Evolutionary conservation across 108 stramenopile genomes (phyloP).

Genomic region (Fragilaria radians): DNA sequence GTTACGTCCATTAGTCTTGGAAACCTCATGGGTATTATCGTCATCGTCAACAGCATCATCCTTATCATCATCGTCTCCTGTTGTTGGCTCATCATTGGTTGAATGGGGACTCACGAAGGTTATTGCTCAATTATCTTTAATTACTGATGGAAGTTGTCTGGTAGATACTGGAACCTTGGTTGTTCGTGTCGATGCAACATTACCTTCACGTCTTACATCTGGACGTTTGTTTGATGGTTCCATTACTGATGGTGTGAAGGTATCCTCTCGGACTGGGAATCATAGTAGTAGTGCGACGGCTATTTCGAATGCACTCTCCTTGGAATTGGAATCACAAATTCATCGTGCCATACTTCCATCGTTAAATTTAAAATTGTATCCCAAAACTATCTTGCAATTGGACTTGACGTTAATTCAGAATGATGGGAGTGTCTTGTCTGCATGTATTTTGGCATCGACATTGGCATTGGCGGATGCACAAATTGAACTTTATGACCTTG

Average conservation of each 20-base stretch:
- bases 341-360: slow-evolving; percentile 48
- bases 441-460: slow-evolving; percentile 53
- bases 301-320: no score
- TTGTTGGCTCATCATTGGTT: slow-evolving; percentile 58
- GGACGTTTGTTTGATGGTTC: no score
- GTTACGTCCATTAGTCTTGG: neutral
- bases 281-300: no score
- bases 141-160: neutral
- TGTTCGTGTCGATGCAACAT: neutral
- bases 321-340: slow-evolving; percentile 40
- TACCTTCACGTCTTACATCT: no score
- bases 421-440: slow-evolving; percentile 66
- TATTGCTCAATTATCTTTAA: slow-evolving; percentile 15
- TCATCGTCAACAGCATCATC: no score
- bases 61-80: slow-evolving; percentile 25
- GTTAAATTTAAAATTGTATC: slow-evolving; percentile 24
- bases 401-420: slow-evolving; percentile 70
- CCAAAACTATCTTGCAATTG: slow-evolving; percentile 52
- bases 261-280: no score
- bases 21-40: no score
- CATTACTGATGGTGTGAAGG: no score
- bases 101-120: slow-evolving; percentile 85
- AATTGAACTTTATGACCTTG: slow-evolving; percentile 59
- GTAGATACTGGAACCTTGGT: neutral
- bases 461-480: slow-evolving; percentile 72